Base-by-base conservation (phyloP, 352 stramenopile species). In the Globisporangium canariense region DNA sequence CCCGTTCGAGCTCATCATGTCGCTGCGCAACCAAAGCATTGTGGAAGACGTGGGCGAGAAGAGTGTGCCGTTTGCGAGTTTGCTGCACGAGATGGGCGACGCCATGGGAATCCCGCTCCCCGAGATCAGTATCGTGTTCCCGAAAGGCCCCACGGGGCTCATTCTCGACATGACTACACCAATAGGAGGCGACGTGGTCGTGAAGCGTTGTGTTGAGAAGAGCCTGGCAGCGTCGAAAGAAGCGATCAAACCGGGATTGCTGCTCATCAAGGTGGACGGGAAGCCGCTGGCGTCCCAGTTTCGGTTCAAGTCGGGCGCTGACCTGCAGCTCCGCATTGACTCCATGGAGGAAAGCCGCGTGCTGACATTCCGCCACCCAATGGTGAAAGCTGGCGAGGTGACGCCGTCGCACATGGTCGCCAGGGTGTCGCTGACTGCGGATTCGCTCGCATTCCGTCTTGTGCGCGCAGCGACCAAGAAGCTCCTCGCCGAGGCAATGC, bases 311-410 rank as follows among this genome's bases (percentile, higher is more conserved):
- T 83, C 83, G 0, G 76, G 66, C 0, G 41, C 77, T 10, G 82
- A 94, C 63, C 60, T 90, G 36, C 76, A 90, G 59, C 38, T 76
- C 2, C 69, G 73, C 8, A 69, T 96, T 16, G 73, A 95, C 51
- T 62, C 62, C 0, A 89, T 89, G 60, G 54, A 70, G 20, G 74
- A 63, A 32, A 60, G 62, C 34, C 80, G 86, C 36, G 71, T 93
- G 6, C 62, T 96, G 54, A 96, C 86, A 0, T 96, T 96, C 64
- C 86, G 85, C 4, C 82, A 95, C 59, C 88, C 86, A 0, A 65
- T 79, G 10, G 77, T 86, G 32, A 81, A 78, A 45, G 64, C 78
- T 9, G 68, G 73, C 10, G 75, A 86, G 46, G 70, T 93, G 7
- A 93, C 83, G 18, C 83, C 86, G 4, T 66, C 73, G 34, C 77